Evolutionary conservation across 2,329 filamentous ascomycete genomes (phyloP), one percentile per base, ranked within the genome.

Genomic region (Venturia nashicola): DNA sequence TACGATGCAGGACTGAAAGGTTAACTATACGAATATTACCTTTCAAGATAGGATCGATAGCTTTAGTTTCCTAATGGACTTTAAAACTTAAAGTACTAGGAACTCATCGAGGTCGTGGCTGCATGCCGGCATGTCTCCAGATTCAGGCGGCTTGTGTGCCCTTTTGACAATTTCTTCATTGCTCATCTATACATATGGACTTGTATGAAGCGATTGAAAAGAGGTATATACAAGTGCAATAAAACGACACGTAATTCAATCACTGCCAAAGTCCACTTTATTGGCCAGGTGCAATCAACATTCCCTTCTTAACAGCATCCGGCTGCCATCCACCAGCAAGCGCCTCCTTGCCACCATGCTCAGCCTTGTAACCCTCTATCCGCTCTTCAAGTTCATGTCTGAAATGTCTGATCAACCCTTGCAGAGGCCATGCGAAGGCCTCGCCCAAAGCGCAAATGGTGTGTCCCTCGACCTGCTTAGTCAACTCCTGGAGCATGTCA

Each of bases 391-490:
- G 82, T 79, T 99, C 92, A 55, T 93, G 94, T 71, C 94, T 86
- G 84, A 99, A 99, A 80, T 99, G 94, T 72, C 94, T 88, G 78
- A 99, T 99, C 66, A 99, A 84, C 76, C 94, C 94, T 80, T 99
- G 94, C 69, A 99, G 88, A 68, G 94, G 94, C 94, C 94, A 99
- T 68, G 94, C 92, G 71, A 99, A 99, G 67, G 94, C 94, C 81
- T 99, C 94, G 65, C 94, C 94, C 68, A 99, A 81, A 77, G 93
- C 94, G 78, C 94, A 99, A 72, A 99, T 99, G 59, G 94, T 97
- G 82, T 99, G 94, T 12, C 94, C 94, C 80, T 99, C 94, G 67
- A 99, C 94, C 80, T 99, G 94, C 84, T 99, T 99, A 67, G 94
- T 99, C 70, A 99, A 80, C 82, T 99, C 94, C 80, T 97, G 94